Evolutionary conservation across 2,329 filamentous ascomycete species (phyloP).

Genomic region (Verticillium longisporum): DNA sequence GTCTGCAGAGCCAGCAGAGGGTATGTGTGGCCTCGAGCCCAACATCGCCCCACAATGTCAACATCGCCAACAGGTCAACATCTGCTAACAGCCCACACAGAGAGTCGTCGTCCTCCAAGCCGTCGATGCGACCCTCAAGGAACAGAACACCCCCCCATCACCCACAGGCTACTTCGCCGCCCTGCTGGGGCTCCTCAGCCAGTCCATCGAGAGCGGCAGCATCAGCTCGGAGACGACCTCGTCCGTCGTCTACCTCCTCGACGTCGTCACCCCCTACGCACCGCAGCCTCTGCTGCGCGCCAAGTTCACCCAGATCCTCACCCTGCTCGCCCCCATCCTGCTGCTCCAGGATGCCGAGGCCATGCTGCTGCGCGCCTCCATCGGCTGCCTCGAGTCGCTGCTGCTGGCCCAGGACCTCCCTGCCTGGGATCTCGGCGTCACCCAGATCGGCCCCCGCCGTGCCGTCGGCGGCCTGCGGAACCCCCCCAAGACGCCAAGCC

Average conservation of each 20-base stretch:
- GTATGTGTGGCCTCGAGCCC: conserved; percentile 35
- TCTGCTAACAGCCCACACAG: conserved; percentile 30
- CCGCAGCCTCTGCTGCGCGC: conserved; percentile 82
- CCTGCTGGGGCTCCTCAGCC: conserved; percentile 78
- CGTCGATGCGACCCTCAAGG: conserved; percentile 85
- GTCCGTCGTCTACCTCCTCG: conserved; percentile 90
- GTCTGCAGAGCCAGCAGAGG: conserved; percentile 91
- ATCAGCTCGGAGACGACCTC: conserved; percentile 77
- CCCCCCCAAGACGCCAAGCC: conserved; percentile 79
- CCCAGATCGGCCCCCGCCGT: conserved; percentile 76
- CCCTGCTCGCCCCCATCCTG: conserved; percentile 76
- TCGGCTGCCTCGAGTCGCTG: conserved; percentile 90
- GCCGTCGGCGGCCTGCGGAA: conserved; percentile 82
- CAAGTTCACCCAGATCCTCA: conserved; percentile 92
- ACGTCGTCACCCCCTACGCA: conserved; percentile 79
- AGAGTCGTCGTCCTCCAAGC: conserved; percentile 82
- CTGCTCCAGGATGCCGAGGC: conserved; percentile 77
- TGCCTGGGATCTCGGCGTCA: conserved; percentile 81
- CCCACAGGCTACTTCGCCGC: conserved; percentile 93
- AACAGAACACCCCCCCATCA: conserved; percentile 76
- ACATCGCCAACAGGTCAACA: background rate
- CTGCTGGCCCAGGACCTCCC: conserved; percentile 80
- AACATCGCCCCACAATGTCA: too few relatives aligned
- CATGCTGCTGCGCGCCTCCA: conserved; percentile 76
- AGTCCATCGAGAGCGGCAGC: conserved; percentile 62